phyloP scores from a whole-genome alignment of 2,329 filamentous ascomycete species.

The Acephala macrosclerotiorum region DNA sequence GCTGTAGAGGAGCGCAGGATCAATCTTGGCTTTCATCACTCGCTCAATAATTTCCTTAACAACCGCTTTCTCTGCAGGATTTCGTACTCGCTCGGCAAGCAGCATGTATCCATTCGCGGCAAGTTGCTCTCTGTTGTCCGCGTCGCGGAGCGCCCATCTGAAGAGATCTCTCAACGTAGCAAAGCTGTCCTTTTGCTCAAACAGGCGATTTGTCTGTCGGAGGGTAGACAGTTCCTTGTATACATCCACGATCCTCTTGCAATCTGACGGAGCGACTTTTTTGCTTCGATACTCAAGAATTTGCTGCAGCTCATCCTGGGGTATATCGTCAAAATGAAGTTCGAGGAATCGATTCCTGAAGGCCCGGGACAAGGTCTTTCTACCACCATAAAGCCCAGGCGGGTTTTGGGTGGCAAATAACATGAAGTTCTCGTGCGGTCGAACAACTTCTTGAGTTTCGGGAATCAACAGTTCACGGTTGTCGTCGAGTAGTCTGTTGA shows the following conservation, averaged over 20 bases:
- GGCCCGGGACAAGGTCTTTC: slow-evolving; percentile 90
- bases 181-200: slow-evolving; percentile 97
- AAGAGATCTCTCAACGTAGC: slow-evolving; percentile 96
- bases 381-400: slow-evolving; percentile 90
- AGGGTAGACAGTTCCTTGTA: slow-evolving; percentile 92
- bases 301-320: slow-evolving; percentile 88
- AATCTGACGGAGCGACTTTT: slow-evolving; percentile 88
- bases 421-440: slow-evolving; percentile 94
- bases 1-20: slow-evolving; percentile 77
- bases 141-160: slow-evolving; percentile 87
- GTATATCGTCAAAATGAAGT: slow-evolving; percentile 97
- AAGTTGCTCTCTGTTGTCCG: slow-evolving; percentile 86
- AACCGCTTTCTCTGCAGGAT: slow-evolving; percentile 81
- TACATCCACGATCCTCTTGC: slow-evolving; percentile 87
- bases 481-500: slow-evolving; percentile 95
- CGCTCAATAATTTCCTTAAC: slow-evolving; percentile 90
- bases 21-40: slow-evolving; percentile 86
- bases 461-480: slow-evolving; percentile 95
- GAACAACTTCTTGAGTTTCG: slow-evolving; percentile 93
- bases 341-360: slow-evolving; percentile 98
- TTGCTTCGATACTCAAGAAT: slow-evolving; percentile 90
- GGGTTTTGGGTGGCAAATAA: slow-evolving; percentile 98
- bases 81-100: slow-evolving; percentile 91
- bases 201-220: slow-evolving; percentile 87
- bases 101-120: slow-evolving; percentile 96